Base-by-base conservation (phyloP, 257 asterid species). In the Solanum verrucosum region DNA sequence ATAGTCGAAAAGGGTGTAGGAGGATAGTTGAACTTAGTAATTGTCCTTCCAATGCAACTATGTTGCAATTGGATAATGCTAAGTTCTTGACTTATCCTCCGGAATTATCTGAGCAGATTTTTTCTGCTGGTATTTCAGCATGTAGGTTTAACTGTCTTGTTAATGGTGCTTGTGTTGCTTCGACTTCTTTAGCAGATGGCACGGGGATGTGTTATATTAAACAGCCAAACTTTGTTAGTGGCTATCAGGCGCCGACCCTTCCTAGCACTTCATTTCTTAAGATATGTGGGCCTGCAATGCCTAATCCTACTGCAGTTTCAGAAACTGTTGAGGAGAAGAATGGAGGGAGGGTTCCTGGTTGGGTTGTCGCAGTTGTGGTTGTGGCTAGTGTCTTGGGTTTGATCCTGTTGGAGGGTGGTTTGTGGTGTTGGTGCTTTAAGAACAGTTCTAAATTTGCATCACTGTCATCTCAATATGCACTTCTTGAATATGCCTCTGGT, bases 401-500 rank as follows among this genome's bases (percentile, higher is more conserved):
- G 88, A 87, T 91, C 6, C 63, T 86, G 49, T 87, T 94, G 60
- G 94, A 95, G 91, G 96, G 95, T 15, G 90, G 95, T 78, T 89
- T 94, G 83, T 96, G 98, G 98, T 94, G 92, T 92, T 95, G 98
- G 92, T 96, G 96, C 90, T 91, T 92, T 59, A 84, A 91, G 90
- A 90, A 92, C 52, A 92, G 92, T 88, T 87, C 94, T 2, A 95
- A 93, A 60, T 95, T 96, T 35, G 92, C 95, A 42, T 92, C 91
- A 12, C 31, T 94, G 29, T 93, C 98, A 0, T 90, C 95, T 67
- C 96, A 93, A 23, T 94, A 93, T 77, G 95, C 96, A 1, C 98
- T 96, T 78, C 98, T 95, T 83, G 98, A 96, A 93, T 96, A 96
- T 71, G 98, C 98, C 27, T 96, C 99, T 3, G 99, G 98, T 34